These are phyloP conservation scores for Magnolia sinica DNA, from an alignment of 164 flowering plant species.

Conservation along the genomic window DNA sequence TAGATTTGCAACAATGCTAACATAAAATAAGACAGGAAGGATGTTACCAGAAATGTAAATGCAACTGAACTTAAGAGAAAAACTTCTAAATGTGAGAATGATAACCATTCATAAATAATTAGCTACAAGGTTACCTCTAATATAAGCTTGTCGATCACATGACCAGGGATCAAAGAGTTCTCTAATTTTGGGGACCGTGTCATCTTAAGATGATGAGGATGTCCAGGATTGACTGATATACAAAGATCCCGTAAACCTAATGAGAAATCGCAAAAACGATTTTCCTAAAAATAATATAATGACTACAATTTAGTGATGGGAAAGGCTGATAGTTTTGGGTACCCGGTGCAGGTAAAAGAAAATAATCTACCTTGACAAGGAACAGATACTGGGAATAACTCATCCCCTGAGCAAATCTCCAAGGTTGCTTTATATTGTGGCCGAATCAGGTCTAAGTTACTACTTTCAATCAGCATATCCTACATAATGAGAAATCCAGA, in stretches of 20 bases:
- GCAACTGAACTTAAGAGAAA: too few relatives aligned
- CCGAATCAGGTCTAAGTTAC: slow-evolving; percentile 44
- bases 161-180: slow-evolving; percentile 45
- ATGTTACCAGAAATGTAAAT: too few relatives aligned
- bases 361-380: slow-evolving; percentile 50
- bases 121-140: slow-evolving; percentile 46
- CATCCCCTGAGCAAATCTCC: slow-evolving; percentile 36
- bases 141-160: slow-evolving; percentile 32
- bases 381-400: slow-evolving; percentile 24
- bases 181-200: slow-evolving; percentile 12
- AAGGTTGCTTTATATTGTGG: slow-evolving; percentile 53
- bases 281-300: background rate
- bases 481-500: slow-evolving; percentile 10
- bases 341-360: background rate
- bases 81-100: background rate
- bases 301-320: background rate
- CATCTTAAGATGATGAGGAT: slow-evolving; percentile 21
- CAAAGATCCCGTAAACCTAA: background rate
- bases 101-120: background rate
- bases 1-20: background rate
- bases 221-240: slow-evolving; percentile 59
- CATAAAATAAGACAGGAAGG: background rate
- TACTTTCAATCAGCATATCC: slow-evolving; percentile 41
- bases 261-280: background rate
- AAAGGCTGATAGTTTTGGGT: background rate